phyloP scores from a whole-genome alignment of 1,139 yeast species.

The Blastobotrys capitulatus region DNA sequence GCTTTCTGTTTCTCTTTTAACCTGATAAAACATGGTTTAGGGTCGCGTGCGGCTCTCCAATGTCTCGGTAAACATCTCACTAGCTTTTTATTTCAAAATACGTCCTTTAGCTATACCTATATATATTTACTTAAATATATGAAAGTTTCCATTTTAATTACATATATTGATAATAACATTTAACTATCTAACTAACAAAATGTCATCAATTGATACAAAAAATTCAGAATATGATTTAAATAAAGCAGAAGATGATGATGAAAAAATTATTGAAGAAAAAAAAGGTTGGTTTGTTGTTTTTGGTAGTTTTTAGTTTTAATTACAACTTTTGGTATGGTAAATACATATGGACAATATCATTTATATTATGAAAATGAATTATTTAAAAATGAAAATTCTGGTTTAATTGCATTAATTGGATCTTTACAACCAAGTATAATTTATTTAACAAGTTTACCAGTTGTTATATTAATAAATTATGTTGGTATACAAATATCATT shows the following conservation, averaged over 20 bases:
- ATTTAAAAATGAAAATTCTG: constrained; percentile 36
- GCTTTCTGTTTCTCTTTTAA: no score
- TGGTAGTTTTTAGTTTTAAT: constrained; percentile 25
- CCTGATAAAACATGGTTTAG: no score
- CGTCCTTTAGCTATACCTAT: no score
- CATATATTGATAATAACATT: no score
- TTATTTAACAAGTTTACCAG: constrained; percentile 43
- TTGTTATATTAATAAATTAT: constrained; percentile 51
- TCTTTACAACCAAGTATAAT: constrained; percentile 44
- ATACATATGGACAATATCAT: constrained; percentile 54
- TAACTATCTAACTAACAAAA: no score
- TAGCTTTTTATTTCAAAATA: no score
- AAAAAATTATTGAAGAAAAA: no score
- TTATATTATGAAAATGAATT: constrained; percentile 47
- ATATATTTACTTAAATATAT: no score
- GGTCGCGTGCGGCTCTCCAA: background rate
- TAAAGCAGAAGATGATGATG: no score
- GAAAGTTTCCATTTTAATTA: no score
- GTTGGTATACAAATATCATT: constrained; percentile 29
- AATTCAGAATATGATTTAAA: no score
- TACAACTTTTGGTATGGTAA: constrained; percentile 44
- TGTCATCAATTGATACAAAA: no score
- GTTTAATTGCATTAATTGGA: constrained; percentile 45
- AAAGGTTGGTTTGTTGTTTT: constrained; percentile 30
- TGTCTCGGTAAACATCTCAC: constrained; percentile 19